These are phyloP conservation scores for Oemleria cerasiformis DNA, from an alignment of 306 rosid genomes.

Conservation along the genomic window DNA sequence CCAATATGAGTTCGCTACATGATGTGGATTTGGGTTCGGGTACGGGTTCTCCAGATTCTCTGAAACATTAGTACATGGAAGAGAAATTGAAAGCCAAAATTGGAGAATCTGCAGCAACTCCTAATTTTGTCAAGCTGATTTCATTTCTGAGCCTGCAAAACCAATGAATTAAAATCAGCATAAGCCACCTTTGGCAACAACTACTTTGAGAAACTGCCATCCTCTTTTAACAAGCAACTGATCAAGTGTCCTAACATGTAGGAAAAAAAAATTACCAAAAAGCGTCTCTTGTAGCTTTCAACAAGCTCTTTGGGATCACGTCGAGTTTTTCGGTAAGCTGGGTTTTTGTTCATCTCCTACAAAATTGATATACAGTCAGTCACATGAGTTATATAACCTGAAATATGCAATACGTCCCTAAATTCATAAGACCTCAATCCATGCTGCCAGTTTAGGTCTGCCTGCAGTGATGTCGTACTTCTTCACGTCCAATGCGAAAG, in stretches of 20 bases:
- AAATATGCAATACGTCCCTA: neutral
- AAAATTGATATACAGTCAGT: neutral
- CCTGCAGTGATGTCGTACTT: constrained; percentile 58
- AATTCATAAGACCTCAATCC: constrained; percentile 56
- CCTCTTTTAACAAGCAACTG: too few relatives aligned
- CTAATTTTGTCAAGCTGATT: neutral
- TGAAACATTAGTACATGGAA: neutral
- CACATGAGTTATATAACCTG: neutral
- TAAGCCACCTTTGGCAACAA: neutral
- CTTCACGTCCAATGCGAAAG: constrained; percentile 52
- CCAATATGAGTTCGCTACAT: neutral
- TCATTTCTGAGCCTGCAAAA: neutral
- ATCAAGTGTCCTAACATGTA: neutral
- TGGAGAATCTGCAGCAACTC: neutral
- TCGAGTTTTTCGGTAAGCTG: constrained; percentile 56
- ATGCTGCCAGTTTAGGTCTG: constrained; percentile 64
- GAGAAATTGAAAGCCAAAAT: neutral
- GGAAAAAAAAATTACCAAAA: constrained; percentile 33
- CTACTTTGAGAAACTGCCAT: neutral
- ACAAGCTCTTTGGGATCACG: constrained; percentile 53
- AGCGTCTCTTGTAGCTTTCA: constrained; percentile 58
- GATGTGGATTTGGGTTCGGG: too few relatives aligned
- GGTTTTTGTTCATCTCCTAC: constrained; percentile 21
- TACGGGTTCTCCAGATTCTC: neutral
- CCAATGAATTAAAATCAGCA: neutral